A percentile compares a stretch with the other conserved stretches of the same genome.
Conservation (phyloP, 495 filamentous ascomycete species). For the Friedmanniomyces simplex region DNA sequence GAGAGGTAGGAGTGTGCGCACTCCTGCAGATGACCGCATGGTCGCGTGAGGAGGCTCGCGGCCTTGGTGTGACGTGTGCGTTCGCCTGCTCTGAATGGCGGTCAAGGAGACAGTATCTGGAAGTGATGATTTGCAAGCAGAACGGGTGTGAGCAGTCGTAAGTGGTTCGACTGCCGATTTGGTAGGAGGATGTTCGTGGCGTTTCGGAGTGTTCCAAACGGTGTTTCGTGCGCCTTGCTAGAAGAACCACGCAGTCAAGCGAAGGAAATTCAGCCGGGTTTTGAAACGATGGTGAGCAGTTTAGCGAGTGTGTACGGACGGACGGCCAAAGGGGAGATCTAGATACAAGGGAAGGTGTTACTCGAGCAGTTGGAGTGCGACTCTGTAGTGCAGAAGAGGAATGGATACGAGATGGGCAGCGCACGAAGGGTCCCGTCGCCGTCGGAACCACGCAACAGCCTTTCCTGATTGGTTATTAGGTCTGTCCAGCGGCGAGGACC, state of each 20-base stretch:
- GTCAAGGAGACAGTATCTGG: too few species aligned
- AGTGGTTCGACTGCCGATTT: neutral
- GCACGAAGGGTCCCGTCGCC: neutral
- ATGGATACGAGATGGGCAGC: slow-evolving; percentile 3
- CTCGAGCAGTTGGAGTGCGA: neutral
- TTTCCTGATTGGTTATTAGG: neutral
- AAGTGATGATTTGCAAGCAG: neutral
- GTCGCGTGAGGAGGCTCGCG: slow-evolving; percentile 11
- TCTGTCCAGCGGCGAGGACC: neutral
- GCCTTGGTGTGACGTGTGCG: neutral
- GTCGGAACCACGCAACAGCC: neutral
- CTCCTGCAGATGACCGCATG: slow-evolving; percentile 10
- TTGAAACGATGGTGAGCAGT: too few species aligned
- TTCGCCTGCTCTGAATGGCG: neutral
- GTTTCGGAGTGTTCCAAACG: neutral
- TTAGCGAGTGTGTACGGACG: neutral
- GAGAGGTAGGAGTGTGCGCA: slow-evolving; percentile 17
- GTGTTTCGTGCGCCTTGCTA: neutral
- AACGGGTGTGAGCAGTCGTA: neutral
- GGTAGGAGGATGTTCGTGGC: neutral
- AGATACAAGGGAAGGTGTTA: neutral
- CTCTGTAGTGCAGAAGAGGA: too few species aligned
- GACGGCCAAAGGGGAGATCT: neutral
- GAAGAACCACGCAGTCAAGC: neutral
- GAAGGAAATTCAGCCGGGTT: too few species aligned